Base-by-base conservation (phyloP, 23 red algal species). In the Chondrus crispus region DNA sequence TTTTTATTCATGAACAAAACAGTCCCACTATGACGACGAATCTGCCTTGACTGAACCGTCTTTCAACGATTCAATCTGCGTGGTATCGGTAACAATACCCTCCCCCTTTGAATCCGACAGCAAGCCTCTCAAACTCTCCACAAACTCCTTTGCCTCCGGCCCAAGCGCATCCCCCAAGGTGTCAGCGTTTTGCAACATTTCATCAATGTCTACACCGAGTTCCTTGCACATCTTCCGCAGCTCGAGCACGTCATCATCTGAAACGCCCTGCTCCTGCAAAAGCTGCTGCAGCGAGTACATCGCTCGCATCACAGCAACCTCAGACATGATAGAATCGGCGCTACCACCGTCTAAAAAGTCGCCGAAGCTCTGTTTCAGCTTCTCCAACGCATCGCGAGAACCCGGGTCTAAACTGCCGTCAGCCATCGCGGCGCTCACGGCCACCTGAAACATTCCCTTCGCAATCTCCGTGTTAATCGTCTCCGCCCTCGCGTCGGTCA, bases 361-460 rank as follows among this genome's bases (percentile, higher is more conserved):
- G 1, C 89, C 85, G 58, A 96, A 96, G 12, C 80, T 87, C 12
- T 74, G 64, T 44, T 92, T 92, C 45, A 96, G 81, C 35, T 46
- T 71, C 50, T 96, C 50, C 64, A 96, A 63, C 10, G 85, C 68
- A 20, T 96, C 68, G n/a, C 80, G 73, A 52, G 69, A 85, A 10
- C 78, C 87, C 20, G 78, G 64, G 26, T 85, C 74, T 30, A 87
- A 58, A 42, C 77, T 82, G 35, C 95, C 95, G 47, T 96, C 95
- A 40, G 88, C 75, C 83, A 96, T 89, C 30, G 95, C 88, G 38
- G 83, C 74, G 20, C 74, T 89, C 12, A 96, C 95, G 20, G 95
- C 95, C 3, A 96, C 95, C 51, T 96, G 85, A 29, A 96, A 96
- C 89, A 96, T 96, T 8, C 82, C 95, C 74, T 96, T 96, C 0